phyloP scores from a whole-genome alignment of 306 rosid genomes.

The Astragalus glycyphyllos region DNA sequence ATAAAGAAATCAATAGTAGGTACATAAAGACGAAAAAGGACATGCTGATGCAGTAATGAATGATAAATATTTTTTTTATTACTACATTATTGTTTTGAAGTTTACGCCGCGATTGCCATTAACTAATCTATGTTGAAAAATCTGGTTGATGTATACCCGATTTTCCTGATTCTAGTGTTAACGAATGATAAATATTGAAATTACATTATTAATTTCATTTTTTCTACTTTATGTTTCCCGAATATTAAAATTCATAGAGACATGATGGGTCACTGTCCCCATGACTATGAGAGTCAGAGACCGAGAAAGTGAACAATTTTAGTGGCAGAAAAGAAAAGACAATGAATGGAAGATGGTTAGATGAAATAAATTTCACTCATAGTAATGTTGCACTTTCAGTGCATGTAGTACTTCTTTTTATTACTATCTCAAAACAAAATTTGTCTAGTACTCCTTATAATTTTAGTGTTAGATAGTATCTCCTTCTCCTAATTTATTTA shows the following conservation, averaged over 20 bases:
- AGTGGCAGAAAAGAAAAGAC: constrained; percentile 7
- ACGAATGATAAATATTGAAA: not conserved
- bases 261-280: constrained; percentile 53
- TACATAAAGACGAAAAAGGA: constrained; percentile 44
- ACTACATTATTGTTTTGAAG: too few species aligned
- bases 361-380: constrained; percentile 15
- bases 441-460: too few species aligned
- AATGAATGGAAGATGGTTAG: constrained; percentile 22
- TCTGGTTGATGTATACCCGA: too few species aligned
- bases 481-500: too few species aligned
- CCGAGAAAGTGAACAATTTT: constrained; percentile 23
- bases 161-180: too few species aligned
- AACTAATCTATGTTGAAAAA: too few species aligned
- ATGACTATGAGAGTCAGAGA: constrained; percentile 51
- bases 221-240: not conserved
- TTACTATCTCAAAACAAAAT: not conserved
- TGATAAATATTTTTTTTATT: too few species aligned
- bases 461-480: too few species aligned
- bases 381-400: not conserved
- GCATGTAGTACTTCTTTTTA: not conserved
- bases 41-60: not conserved
- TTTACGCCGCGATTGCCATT: too few species aligned
- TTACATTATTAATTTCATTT: not conserved
- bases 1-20: constrained; percentile 32
- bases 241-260: constrained; percentile 1